Base-by-base conservation (phyloP, 495 filamentous ascomycete species). In the Tuber melanosporum region DNA sequence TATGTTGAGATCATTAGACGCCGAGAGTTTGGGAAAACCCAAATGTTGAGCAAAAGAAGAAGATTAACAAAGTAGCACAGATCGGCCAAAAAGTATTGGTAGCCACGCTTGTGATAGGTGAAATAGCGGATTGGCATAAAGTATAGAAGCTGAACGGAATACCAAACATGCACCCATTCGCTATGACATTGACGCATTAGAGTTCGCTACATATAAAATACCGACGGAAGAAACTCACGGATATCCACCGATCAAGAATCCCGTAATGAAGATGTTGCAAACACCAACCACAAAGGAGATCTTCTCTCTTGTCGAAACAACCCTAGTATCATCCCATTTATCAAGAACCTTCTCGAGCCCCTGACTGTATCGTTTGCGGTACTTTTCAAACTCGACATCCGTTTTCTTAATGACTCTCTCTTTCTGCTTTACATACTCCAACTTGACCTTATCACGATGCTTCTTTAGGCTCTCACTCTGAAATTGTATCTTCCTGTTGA, bases 31-130 rank as follows among this genome's bases (percentile, higher is more conserved):
- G 95, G 96, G 82, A 97, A 97, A 39, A 93, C 87, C 94, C 95
- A 99, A 72, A 99, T 88, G 77, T 89, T 91, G 77, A 95, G 88
- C 80, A 97, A 85, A 62, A 91, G 86, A 71, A 99, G 89, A 70
- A 98, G 84, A 84, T 99, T 99, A 86, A 97, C 94, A 80, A 98
- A 99, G 85, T 99, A 99, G 85, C 95, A 99, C 57, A 98, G 90
- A 84, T 98, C 95, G 46, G 81, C 81, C 57, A 99, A 85, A 86
- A 99, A 99, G 86, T 99, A 99, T 85, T 99, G 95, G 80, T 94
- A 98, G 43, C 94, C 95, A 72, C 89, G 90, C 79, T 90, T 90
- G 79, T 93, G 93, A 86, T 99, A 99, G 74, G 91, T 92, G 85
- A 92, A 96, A 83, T 89, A 95, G 41, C 95, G 92, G 81, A 98